A percentile compares a stretch with the other conserved stretches of the same genome.
phyloP scores from a whole-genome alignment of 768 basidiomycete genomes.

The Nevesoporus exiguus region DNA sequence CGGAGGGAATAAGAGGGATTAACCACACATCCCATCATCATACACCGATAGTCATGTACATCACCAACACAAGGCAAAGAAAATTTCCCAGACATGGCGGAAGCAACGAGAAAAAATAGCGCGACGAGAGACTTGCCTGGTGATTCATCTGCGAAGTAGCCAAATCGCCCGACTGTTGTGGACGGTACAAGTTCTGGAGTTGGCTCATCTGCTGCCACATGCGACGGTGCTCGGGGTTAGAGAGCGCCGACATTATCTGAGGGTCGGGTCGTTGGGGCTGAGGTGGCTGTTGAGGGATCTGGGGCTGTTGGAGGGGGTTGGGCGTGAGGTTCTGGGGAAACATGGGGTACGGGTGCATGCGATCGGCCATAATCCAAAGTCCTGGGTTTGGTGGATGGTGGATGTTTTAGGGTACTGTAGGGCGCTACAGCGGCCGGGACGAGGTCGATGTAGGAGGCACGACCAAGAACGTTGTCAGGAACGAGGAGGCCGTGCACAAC shows the following conservation, averaged over 20 bases:
- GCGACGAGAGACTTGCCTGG: constrained; percentile 42
- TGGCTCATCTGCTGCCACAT: constrained; percentile 60
- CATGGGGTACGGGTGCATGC: constrained; percentile 53
- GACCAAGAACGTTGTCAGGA: constrained; percentile 25
- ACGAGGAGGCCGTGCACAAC: constrained; percentile 41
- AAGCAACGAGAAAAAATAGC: constrained; percentile 10
- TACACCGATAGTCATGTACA: constrained; percentile 10
- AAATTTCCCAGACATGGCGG: constrained; percentile 17
- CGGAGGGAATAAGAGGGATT: constrained; percentile 18
- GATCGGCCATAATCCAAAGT: constrained; percentile 59
- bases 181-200: constrained; percentile 41
- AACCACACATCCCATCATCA: constrained; percentile 12
- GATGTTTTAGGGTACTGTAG: constrained; percentile 29
- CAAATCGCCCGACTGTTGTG: constrained; percentile 41
- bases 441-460: constrained; percentile 17
- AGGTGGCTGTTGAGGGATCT: constrained; percentile 43
- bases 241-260: constrained; percentile 38
- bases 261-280: constrained; percentile 42
- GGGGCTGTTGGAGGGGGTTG: constrained; percentile 39
- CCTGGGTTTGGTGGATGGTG: constrained; percentile 26
- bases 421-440: constrained; percentile 25
- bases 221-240: constrained; percentile 49
- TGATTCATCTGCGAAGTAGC: constrained; percentile 37
- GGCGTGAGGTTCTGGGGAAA: constrained; percentile 46
- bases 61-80: constrained; percentile 10